These are phyloP conservation scores for Emergomyces orientalis DNA, from an alignment of 2,329 filamentous ascomycete genomes.

Conservation along the genomic window DNA sequence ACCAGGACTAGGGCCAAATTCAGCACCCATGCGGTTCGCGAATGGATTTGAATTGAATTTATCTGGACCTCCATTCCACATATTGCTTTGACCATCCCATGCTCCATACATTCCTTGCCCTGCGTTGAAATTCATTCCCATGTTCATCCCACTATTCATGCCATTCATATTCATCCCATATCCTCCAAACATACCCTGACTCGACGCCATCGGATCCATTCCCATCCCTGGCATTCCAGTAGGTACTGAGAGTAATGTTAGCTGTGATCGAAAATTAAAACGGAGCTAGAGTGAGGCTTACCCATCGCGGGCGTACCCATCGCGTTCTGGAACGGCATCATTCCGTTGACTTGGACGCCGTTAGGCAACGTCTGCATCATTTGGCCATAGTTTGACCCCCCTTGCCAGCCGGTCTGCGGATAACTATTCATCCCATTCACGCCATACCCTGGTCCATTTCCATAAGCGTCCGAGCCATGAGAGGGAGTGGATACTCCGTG, in stretches of 20 bases:
- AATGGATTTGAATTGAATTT: conserved; percentile 80
- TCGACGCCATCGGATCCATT: conserved; percentile 56
- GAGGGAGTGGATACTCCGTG: conserved; percentile 16
- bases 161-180: conserved; percentile 73
- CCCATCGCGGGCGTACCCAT: conserved; percentile 81
- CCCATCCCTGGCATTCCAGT: conserved; percentile 69
- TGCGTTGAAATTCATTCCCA: conserved; percentile 54
- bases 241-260: conserved; percentile 19
- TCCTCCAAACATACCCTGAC: conserved; percentile 42
- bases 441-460: conserved; percentile 33
- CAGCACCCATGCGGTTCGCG: conserved; percentile 66
- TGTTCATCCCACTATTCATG: conserved; percentile 66
- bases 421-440: conserved; percentile 42
- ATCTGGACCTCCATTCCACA: conserved; percentile 49
- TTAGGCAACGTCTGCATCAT: conserved; percentile 57
- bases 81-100: conserved; percentile 58
- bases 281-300: background rate
- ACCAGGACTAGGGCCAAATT: conserved; percentile 66
- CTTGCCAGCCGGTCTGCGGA: conserved; percentile 52
- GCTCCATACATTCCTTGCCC: conserved; percentile 60
- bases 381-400: conserved; percentile 57
- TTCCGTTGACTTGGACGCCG: conserved; percentile 34
- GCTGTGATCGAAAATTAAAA: background rate
- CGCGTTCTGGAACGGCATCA: conserved; percentile 62
- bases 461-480: background rate